phyloP scores from a whole-genome alignment of 2,329 filamentous ascomycete genomes.

The Xylariaceae sp. region DNA sequence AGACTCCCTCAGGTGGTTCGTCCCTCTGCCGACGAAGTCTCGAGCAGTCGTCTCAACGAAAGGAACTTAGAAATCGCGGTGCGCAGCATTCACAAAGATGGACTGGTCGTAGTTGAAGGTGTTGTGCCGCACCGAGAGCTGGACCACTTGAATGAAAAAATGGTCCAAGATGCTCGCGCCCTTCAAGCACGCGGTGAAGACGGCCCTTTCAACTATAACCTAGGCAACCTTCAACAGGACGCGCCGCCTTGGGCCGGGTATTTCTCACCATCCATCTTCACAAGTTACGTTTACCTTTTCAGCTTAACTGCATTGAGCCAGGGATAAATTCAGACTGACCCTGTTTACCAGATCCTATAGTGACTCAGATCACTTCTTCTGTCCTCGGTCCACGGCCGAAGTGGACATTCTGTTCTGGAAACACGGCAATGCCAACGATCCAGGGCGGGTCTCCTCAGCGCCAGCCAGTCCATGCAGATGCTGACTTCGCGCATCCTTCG shows the following conservation, averaged over 20 bases:
- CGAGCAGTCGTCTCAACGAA: slow-evolving; percentile 35
- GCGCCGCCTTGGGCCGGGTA: slow-evolving; percentile 47
- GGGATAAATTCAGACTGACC: background rate
- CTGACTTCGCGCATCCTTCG: slow-evolving; percentile 52
- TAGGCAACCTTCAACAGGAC: slow-evolving; percentile 59
- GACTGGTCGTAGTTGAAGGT: slow-evolving; percentile 53
- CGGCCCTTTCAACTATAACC: slow-evolving; percentile 60
- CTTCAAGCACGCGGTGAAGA: slow-evolving; percentile 50
- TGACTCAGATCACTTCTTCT: slow-evolving; percentile 52
- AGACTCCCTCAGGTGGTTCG: slow-evolving; percentile 19
- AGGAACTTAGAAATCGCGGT: slow-evolving; percentile 55
- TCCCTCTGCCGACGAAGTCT: slow-evolving; percentile 34
- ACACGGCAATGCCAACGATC: slow-evolving; percentile 51
- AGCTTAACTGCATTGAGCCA: slow-evolving; percentile 14
- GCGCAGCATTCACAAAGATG: slow-evolving; percentile 48
- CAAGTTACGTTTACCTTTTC: slow-evolving; percentile 38
- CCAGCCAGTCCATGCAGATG: slow-evolving; percentile 57
- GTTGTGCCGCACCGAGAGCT: slow-evolving; percentile 48
- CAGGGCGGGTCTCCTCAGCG: slow-evolving; percentile 36
- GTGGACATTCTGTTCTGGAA: slow-evolving; percentile 57
- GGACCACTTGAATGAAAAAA: slow-evolving; percentile 53
- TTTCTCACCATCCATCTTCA: slow-evolving; percentile 48
- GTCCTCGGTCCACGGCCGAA: slow-evolving; percentile 52
- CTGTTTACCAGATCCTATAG: slow-evolving; percentile 44
- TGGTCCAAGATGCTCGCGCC: slow-evolving; percentile 53